These are phyloP conservation scores for Cladosporium sp. DNA, from an alignment of 2,329 filamentous ascomycete species.

Conservation along the genomic window DNA sequence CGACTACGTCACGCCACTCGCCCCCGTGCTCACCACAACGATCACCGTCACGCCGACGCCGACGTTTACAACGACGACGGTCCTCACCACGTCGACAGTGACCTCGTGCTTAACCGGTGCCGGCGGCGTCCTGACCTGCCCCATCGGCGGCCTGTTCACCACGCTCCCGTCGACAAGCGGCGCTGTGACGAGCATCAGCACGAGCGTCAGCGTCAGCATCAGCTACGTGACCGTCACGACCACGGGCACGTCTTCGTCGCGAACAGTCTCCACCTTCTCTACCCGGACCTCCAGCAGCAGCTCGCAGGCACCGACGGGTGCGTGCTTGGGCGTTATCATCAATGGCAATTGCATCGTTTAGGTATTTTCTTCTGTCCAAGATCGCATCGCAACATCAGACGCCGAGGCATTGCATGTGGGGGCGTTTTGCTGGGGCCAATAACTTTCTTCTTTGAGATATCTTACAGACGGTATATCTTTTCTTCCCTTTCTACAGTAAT, in stretches of 20 bases:
- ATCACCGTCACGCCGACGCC: constrained; percentile 9
- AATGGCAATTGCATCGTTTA: not conserved
- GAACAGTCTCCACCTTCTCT: not conserved
- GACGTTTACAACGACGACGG: constrained; percentile 19
- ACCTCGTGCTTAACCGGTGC: constrained; percentile 19
- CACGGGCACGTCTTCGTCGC: not conserved
- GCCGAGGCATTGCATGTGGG: too few relatives aligned
- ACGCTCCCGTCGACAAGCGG: constrained; percentile 4
- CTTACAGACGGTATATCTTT: too few relatives aligned
- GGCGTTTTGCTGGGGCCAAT: too few relatives aligned
- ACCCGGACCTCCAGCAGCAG: not conserved
- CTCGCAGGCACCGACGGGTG: not conserved
- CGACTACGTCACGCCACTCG: not conserved
- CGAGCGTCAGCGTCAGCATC: not conserved
- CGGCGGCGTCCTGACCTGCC: constrained; percentile 13
- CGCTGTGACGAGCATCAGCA: constrained; percentile 9
- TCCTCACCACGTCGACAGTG: constrained; percentile 20
- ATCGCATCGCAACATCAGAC: too few relatives aligned
- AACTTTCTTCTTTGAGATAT: too few relatives aligned
- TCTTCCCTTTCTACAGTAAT: too few relatives aligned
- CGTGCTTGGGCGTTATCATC: not conserved
- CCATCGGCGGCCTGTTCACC: constrained; percentile 13
- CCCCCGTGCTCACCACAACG: constrained; percentile 5
- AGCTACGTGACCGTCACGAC: not conserved
- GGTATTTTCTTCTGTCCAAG: not conserved